Evolutionary conservation across 148 eudicot genomes (phyloP).

Genomic region (Cornus suecica): DNA sequence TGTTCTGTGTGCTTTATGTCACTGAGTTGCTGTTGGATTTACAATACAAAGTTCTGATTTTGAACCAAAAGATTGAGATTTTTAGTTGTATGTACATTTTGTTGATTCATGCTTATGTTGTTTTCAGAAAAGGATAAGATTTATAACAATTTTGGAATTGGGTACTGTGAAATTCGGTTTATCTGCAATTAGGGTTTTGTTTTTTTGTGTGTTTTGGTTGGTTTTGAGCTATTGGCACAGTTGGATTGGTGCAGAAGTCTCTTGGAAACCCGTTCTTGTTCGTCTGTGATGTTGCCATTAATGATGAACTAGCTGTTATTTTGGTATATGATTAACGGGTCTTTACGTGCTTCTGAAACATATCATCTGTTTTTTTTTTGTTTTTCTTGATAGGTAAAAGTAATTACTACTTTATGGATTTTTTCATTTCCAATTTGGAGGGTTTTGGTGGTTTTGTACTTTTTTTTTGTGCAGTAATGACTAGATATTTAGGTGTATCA

Average conservation of each 20-base stretch:
- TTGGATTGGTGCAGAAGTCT: neutral
- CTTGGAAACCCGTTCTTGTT: neutral
- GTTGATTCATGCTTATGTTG: neutral
- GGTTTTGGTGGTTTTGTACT: neutral
- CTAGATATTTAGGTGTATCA: neutral
- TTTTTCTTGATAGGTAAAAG: no score
- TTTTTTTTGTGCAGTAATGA: no score
- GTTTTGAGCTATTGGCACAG: no score
- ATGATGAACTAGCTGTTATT: neutral
- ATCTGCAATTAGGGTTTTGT: neutral
- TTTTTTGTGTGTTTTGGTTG: neutral
- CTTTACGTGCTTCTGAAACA: neutral
- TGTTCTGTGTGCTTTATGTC: neutral
- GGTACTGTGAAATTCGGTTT: neutral
- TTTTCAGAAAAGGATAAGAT: neutral
- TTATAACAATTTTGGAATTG: neutral
- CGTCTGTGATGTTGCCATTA: neutral
- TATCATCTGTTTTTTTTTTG: neutral
- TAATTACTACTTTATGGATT: neutral
- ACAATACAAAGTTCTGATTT: neutral
- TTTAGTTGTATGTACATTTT: neutral
- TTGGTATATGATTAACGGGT: neutral
- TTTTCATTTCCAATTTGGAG: no score
- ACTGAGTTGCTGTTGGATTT: slow-evolving; percentile 4
- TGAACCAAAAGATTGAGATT: slow-evolving; percentile 1